phyloP scores from a whole-genome alignment of 2,329 filamentous ascomycete species.

The Corniculantispora saksenae region DNA sequence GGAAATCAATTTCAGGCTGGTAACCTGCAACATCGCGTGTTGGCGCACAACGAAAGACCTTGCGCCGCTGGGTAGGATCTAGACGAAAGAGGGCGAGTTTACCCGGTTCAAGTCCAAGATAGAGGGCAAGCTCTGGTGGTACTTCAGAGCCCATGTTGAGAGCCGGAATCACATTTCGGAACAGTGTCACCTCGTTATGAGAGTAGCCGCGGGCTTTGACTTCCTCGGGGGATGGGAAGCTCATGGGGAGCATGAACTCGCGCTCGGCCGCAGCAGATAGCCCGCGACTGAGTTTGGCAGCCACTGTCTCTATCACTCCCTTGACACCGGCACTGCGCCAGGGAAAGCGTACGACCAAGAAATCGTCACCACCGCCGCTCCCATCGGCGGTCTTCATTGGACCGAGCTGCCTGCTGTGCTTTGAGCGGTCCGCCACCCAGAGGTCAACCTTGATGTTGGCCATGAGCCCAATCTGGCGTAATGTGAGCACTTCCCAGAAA shows the following conservation, averaged over 20 bases:
- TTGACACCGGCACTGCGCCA: conserved; percentile 52
- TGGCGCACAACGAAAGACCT: conserved; percentile 63
- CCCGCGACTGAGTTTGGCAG: conserved; percentile 54
- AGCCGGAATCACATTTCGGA: conserved; percentile 57
- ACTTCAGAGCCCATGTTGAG: conserved; percentile 61
- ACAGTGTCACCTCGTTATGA: conserved; percentile 64
- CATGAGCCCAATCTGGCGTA: conserved; percentile 68
- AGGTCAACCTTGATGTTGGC: conserved; percentile 68
- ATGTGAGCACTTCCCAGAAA: conserved; percentile 70
- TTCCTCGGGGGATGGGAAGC: conserved; percentile 58
- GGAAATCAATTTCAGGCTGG: conserved; percentile 66
- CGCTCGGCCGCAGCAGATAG: conserved; percentile 55
- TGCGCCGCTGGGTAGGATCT: conserved; percentile 56
- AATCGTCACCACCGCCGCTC: conserved; percentile 31
- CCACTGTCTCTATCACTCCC: conserved; percentile 46
- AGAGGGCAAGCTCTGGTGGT: conserved; percentile 62
- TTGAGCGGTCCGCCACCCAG: conserved; percentile 67
- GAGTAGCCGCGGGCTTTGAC: conserved; percentile 60
- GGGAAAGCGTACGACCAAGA: conserved; percentile 68
- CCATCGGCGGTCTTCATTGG: conserved; percentile 34
- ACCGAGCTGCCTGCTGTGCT: conserved; percentile 52
- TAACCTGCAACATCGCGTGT: conserved; percentile 59
- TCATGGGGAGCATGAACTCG: conserved; percentile 67
- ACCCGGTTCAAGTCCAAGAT: conserved; percentile 63
- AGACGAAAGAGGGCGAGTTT: conserved; percentile 69